These are phyloP conservation scores for Tympanopsis confertula DNA, from an alignment of 2,329 filamentous ascomycete species.

Conservation along the genomic window DNA sequence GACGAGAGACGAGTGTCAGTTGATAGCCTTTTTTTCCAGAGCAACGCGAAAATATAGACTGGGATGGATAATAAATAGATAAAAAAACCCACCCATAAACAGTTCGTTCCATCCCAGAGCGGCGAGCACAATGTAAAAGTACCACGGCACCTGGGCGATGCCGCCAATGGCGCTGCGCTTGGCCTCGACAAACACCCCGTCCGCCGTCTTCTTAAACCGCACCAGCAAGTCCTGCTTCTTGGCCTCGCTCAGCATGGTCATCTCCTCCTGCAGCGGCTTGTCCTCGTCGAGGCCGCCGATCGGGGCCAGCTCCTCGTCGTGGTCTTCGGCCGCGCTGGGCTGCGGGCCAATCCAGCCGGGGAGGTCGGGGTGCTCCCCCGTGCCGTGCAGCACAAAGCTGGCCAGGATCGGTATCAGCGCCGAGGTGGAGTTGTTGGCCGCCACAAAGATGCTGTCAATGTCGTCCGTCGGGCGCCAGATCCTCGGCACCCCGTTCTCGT, in stretches of 20 bases:
- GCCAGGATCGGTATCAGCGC: constrained; percentile 81
- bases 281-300: constrained; percentile 92
- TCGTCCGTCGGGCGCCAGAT: constrained; percentile 97
- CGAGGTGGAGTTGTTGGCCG: constrained; percentile 81
- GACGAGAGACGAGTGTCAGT: constrained; percentile 8
- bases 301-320: constrained; percentile 78
- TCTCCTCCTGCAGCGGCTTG: constrained; percentile 90
- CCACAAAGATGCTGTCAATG: constrained; percentile 90
- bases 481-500: constrained; percentile 82
- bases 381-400: constrained; percentile 67
- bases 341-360: constrained; percentile 71
- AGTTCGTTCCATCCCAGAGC: constrained; percentile 99
- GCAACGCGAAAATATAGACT: constrained; percentile 6
- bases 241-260: constrained; percentile 77
- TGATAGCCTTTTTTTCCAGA: constrained; percentile 4
- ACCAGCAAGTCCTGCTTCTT: constrained; percentile 87
- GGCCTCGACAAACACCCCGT: constrained; percentile 94
- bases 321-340: constrained; percentile 65
- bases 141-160: constrained; percentile 83
- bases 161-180: constrained; percentile 94
- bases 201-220: constrained; percentile 95
- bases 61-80: constrained; percentile 2
- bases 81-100: constrained; percentile 61
- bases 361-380: constrained; percentile 68
- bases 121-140: constrained; percentile 83